Evolutionary conservation across 306 rosid genomes (phyloP), one percentile per base, ranked within the genome.

Genomic region (Begonia peltatifolia): DNA sequence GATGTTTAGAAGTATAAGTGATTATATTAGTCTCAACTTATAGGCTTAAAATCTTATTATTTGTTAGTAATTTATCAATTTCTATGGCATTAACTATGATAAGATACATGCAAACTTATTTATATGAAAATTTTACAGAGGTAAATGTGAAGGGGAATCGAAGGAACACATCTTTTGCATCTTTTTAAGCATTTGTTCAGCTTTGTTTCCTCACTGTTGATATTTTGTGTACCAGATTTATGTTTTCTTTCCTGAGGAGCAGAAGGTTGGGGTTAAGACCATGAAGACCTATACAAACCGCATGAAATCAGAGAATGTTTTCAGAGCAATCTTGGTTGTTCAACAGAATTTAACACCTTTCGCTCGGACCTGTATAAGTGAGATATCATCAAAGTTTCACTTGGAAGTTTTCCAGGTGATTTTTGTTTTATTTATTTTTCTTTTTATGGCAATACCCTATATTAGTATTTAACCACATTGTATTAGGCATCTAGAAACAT

Each of bases 331-430:
- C 50, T 59, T 89, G 54, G 87, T 89, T 43, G 69, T 57, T 41
- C 90, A 80, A 58, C 69, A 63, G 46, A 80, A 69, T 22, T 74
- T 82, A 57, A 82, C 94, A 14, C 67, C 83, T 2, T 66, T 62
- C 41, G 90, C 93, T 6, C 59, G 60, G 36, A 68, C 55, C 6
- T 61, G 62, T 59, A 14, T 82, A 18, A 49, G 61, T 54, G 85
- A 78, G 66, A 70, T 74, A 17, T 59, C 82, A 35, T 6, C 82
- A 11, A 69, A 78, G 41, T 75, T 78, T 60, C 80, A 58, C 51
- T 60, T 80, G 78, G 97, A 85, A 68, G 80, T 85, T 47, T 90
- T 90, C 52, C 87, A 77, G 97, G 97, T 82, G 52, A 70, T 50
- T 7, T 17, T 61, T 59, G 46, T 43, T 55, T 30, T 30, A 30